phyloP scores from a whole-genome alignment of 2,329 filamentous ascomycete genomes.

The Microsporum audouinii region DNA sequence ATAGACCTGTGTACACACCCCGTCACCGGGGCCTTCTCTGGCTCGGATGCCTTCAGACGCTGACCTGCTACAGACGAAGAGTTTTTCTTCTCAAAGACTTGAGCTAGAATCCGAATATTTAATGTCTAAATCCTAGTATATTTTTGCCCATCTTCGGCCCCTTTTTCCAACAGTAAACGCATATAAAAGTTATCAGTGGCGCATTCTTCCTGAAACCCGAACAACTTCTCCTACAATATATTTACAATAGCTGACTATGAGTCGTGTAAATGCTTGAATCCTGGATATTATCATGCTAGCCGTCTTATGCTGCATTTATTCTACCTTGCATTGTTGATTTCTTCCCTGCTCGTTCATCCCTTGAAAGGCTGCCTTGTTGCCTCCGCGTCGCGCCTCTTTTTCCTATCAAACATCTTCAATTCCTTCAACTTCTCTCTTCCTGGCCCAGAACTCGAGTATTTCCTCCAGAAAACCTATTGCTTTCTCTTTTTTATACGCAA shows the following conservation, averaged over 20 bases:
- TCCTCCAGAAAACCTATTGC: neutral
- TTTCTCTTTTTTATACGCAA: neutral
- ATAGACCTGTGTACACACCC: neutral
- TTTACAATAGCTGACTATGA: neutral
- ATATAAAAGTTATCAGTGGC: neutral
- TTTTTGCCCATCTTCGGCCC: neutral
- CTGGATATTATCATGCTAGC: neutral
- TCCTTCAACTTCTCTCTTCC: neutral
- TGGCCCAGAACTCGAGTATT: neutral
- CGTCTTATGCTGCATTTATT: neutral
- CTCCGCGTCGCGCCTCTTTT: neutral
- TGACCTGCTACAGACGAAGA: neutral
- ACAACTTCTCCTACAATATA: neutral
- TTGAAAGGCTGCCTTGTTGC: neutral
- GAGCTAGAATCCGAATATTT: neutral
- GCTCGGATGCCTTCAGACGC: neutral
- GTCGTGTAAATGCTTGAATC: neutral
- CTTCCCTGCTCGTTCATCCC: neutral
- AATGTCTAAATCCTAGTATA: constrained; percentile 1
- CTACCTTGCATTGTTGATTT: neutral
- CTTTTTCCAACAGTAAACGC: neutral
- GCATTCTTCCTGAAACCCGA: neutral
- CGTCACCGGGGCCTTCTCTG: neutral
- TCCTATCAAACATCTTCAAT: neutral
- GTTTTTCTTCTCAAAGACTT: neutral